These are phyloP conservation scores for Rhizopus arrhizus DNA, from an alignment of 371 early-diverging fungal genomes.

Conservation along the genomic window DNA sequence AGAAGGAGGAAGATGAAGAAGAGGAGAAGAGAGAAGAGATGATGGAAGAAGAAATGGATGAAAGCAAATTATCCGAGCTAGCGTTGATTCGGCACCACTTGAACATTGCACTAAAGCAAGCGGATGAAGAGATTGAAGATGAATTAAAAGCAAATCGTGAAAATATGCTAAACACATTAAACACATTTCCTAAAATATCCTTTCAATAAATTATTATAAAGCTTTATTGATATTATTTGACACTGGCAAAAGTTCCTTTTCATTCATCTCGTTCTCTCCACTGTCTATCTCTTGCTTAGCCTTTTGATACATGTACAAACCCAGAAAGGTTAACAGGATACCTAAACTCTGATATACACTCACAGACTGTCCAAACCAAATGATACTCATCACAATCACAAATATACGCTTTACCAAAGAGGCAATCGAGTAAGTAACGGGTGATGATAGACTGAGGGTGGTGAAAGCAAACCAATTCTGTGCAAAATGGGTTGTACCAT, in stretches of 20 bases:
- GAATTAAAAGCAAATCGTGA: not conserved
- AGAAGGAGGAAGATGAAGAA: not conserved
- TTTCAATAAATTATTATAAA: conserved; percentile 1
- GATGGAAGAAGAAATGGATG: not conserved
- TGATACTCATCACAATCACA: conserved; percentile 82
- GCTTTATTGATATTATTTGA: conserved; percentile 5
- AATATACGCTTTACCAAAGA: conserved; percentile 87
- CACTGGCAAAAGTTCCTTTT: conserved; percentile 30
- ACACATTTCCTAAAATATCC: not conserved
- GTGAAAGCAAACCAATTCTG: conserved; percentile 84
- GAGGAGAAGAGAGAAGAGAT: not conserved
- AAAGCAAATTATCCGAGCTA: not conserved
- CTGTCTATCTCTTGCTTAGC: conserved; percentile 66
- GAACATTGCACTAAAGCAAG: not conserved
- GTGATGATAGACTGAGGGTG: conserved; percentile 74
- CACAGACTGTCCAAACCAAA: conserved; percentile 83
- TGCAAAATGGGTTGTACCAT: conserved; percentile 79
- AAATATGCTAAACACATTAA: not conserved
- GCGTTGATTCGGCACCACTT: conserved; percentile 6
- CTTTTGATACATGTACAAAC: conserved; percentile 83
- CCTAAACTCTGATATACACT: conserved; percentile 70
- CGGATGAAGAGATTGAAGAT: conserved; percentile 3
- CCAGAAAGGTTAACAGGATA: conserved; percentile 78
- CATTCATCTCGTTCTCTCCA: conserved; percentile 38
- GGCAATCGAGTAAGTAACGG: conserved; percentile 89